Conservation (phyloP, 2,329 filamentous ascomycete genomes). For the Microdochium paspali region DNA sequence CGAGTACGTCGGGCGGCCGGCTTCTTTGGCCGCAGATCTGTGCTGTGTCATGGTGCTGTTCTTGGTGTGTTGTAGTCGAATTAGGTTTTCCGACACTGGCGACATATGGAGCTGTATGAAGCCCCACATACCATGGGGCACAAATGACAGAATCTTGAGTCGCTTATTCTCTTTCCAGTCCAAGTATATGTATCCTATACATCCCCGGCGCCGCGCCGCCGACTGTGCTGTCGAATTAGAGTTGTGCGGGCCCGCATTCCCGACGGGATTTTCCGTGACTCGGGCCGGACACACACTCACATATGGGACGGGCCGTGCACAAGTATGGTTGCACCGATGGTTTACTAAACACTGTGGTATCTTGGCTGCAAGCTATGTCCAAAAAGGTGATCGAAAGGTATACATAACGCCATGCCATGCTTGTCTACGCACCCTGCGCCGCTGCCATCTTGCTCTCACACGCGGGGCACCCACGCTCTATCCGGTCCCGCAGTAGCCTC, state of each 20-base stretch:
- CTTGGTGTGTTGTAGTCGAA: neutral
- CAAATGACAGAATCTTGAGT: too few species aligned
- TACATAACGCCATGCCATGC: neutral
- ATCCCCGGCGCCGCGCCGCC: neutral
- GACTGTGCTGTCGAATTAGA: neutral
- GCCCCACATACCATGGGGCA: too few species aligned
- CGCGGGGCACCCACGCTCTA: conserved; percentile 56
- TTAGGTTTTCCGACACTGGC: too few species aligned
- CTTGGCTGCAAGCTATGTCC: neutral
- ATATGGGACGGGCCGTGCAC: neutral
- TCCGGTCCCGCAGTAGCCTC: conserved; percentile 62
- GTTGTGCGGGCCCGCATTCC: neutral
- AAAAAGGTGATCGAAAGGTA: neutral
- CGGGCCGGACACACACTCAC: neutral
- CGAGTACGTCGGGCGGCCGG: conserved; percentile 9
- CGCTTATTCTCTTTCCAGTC: too few species aligned
- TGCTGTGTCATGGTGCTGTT: neutral
- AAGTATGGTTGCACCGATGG: too few species aligned
- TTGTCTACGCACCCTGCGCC: conserved; percentile 3
- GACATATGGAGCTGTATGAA: too few species aligned
- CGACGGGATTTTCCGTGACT: neutral
- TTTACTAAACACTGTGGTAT: neutral
- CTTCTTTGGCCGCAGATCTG: conserved; percentile 2
- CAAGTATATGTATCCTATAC: too few species aligned
- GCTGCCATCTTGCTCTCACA: conserved; percentile 30